phyloP scores from a whole-genome alignment of 208 protist species.

The Acanthamoeba polyphaga region DNA sequence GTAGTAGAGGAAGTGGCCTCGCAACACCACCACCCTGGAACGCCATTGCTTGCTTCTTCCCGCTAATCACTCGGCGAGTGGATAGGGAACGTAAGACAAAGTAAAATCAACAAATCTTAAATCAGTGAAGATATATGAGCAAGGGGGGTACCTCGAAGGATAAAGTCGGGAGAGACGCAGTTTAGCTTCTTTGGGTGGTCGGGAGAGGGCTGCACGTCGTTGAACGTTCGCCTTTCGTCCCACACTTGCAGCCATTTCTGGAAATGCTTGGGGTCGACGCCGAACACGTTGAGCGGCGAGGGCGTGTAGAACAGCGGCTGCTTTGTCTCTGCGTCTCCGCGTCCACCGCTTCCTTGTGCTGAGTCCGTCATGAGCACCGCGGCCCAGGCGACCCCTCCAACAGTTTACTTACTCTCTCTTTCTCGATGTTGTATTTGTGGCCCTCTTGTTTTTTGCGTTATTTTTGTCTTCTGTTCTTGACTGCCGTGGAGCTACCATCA shows the following conservation, averaged over 20 bases:
- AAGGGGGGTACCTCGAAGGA: neutral
- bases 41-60: neutral
- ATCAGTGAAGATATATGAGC: neutral
- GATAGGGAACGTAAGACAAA: no score
- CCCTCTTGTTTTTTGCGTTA: no score
- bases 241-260: slow-evolving; percentile 5
- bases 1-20: slow-evolving; percentile 30
- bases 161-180: neutral
- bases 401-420: no score
- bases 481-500: no score
- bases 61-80: neutral
- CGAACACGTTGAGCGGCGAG: slow-evolving; percentile 11
- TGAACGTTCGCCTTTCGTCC: neutral
- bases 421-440: neutral
- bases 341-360: neutral
- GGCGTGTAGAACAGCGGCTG: neutral
- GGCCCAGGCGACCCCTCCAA: no score
- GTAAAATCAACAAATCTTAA: no score
- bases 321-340: no score
- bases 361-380: neutral
- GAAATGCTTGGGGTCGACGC: slow-evolving; percentile 19
- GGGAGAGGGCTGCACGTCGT: neutral
- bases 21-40: neutral
- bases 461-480: no score
- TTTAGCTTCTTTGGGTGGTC: slow-evolving; percentile 12